Percentiles rank a stretch among this genome's conserved stretches.
Conservation (phyloP, 805 yeast genomes). For the Kazachstania psychrophila region DNA sequence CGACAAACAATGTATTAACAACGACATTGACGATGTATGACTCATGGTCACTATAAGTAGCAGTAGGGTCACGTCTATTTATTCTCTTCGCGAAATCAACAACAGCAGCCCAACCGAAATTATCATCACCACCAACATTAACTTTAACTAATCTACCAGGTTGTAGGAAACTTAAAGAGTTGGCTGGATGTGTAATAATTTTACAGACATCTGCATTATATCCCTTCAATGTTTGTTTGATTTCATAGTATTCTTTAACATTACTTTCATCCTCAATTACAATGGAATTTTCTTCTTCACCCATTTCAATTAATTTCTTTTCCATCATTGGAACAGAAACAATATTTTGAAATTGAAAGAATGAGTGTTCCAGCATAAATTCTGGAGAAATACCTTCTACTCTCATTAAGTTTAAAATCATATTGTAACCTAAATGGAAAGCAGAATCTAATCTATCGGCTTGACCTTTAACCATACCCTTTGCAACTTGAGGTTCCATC, state of each 20-base stretch:
- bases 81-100: constrained; percentile 64
- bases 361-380: constrained; percentile 89
- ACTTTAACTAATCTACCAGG: constrained; percentile 79
- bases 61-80: constrained; percentile 49
- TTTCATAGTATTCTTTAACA: constrained; percentile 74
- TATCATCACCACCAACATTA: constrained; percentile 41
- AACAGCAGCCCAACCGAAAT: constrained; percentile 97
- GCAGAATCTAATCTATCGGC: constrained; percentile 97
- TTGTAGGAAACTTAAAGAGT: constrained; percentile 73
- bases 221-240: constrained; percentile 57
- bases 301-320: constrained; percentile 46
- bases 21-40: constrained; percentile 81
- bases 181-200: constrained; percentile 85
- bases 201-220: constrained; percentile 72
- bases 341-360: constrained; percentile 90
- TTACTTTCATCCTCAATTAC: constrained; percentile 63
- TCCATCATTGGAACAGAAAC: constrained; percentile 84
- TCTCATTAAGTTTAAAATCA: constrained; percentile 91
- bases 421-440: constrained; percentile 92
- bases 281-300: constrained; percentile 39
- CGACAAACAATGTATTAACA: constrained; percentile 65
- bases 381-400: constrained; percentile 98
- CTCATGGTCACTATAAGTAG: constrained; percentile 71
- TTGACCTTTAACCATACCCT: constrained; percentile 98
- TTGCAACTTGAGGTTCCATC: constrained; percentile 99